A percentile compares a stretch with the other conserved stretches of the same genome.
phyloP scores from a whole-genome alignment of 108 stramenopile genomes.

The Pseudonitzschia multistriata region DNA sequence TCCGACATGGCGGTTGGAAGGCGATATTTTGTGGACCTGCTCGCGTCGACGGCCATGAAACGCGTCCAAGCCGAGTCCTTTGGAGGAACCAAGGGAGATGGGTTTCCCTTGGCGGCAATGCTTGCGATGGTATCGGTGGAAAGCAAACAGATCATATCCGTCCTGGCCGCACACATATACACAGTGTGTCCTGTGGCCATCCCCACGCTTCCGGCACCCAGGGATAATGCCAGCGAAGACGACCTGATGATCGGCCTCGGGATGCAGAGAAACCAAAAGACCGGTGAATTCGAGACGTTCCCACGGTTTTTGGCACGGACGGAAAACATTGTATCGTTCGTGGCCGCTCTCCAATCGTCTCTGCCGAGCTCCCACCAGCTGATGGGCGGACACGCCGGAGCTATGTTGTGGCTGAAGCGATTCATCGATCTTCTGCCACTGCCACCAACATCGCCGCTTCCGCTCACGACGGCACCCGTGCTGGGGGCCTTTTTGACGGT shows the following conservation, averaged over 20 bases:
- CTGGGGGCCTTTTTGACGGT: constrained; percentile 78
- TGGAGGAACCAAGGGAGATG: constrained; percentile 81
- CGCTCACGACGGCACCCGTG: constrained; percentile 80
- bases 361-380: constrained; percentile 57
- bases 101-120: constrained; percentile 77
- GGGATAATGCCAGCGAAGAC: constrained; percentile 44
- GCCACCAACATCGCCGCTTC: constrained; percentile 56
- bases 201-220: constrained; percentile 53
- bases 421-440: constrained; percentile 69
- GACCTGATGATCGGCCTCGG: constrained; percentile 81
- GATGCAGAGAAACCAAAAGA: constrained; percentile 68
- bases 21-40: constrained; percentile 77
- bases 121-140: constrained; percentile 58
- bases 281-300: constrained; percentile 81
- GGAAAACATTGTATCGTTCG: constrained; percentile 76
- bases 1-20: constrained; percentile 64
- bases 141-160: constrained; percentile 53
- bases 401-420: constrained; percentile 70
- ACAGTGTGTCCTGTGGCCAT: constrained; percentile 81
- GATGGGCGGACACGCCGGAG: constrained; percentile 71
- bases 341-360: constrained; percentile 75
- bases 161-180: constrained; percentile 81
- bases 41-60: constrained; percentile 67
- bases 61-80: constrained; percentile 86
- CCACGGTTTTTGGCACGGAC: constrained; percentile 75